Base-by-base conservation (phyloP, 2,329 filamentous ascomycete species). In the Talaromyces amestolkiae region DNA sequence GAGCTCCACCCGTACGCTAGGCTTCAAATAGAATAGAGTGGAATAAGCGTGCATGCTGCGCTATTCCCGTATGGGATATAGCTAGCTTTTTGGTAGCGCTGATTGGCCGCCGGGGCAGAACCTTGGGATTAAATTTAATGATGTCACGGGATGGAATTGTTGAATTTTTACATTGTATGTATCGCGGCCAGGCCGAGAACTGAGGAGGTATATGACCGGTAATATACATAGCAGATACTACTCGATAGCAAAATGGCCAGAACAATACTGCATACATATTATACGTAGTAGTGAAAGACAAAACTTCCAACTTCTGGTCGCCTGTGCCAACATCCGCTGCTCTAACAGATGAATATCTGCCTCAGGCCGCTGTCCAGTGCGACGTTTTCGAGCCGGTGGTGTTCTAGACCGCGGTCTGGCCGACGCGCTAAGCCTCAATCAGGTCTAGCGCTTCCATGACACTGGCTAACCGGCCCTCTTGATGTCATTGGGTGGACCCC, bases 401-500 rank as follows among this genome's bases (percentile, higher is more conserved):
- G 56, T 22, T 45, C 31, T 59, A 15, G 56, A 59, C 37, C 56
- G 9, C 22, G 33, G 56, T 59, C 56, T 59, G 37, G 45, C 60
- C 35, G 4, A 6, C 10, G 39, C 43, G 24, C 43, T 37, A 49
- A 9, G 11, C 1, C 43, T 22, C 1, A 1, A 1, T 54, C 17
- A 2, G n/a, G 61, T 1, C 37, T 51, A 61, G 59, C 45, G 41
- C 24, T 24, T 17, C 45, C 5, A 33, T 37, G 15, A 10, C 31
- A 3, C 31, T 22, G 27, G 27, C 27, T 31, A 31, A 31, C 27
- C 27, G 27, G 27, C 31, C 47, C 51, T n/a, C 59, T 37, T 61
- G 59, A 61, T 61, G 59, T 61, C 59, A 61, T 61, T 51, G 59
- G 59, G 31, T 49, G 43, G 43, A n/a, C 31, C 35, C 56, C 39